Evolutionary conservation across 2,329 filamentous ascomycete species (phyloP).

Genomic region (Rachicladosporium sp.): DNA sequence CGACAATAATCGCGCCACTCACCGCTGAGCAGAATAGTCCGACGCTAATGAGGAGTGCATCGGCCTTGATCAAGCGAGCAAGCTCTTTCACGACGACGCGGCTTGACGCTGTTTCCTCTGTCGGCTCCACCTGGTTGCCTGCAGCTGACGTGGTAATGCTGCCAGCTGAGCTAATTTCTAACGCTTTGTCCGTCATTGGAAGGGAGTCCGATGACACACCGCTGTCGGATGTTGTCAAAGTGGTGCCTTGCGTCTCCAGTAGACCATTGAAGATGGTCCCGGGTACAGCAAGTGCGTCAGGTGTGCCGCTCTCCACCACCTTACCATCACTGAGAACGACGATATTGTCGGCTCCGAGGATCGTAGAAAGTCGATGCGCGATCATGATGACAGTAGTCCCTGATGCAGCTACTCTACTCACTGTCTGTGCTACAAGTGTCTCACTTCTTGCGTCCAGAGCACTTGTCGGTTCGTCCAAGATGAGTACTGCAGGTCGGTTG

Average conservation of each 20-base stretch:
- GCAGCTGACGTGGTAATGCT: slow-evolving; percentile 1
- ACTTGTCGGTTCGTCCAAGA: slow-evolving; percentile 36
- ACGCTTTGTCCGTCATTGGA: no score
- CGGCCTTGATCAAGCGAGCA: slow-evolving; percentile 18
- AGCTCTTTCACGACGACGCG: background rate
- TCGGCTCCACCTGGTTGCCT: slow-evolving; percentile 2
- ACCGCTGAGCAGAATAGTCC: slow-evolving; percentile 34
- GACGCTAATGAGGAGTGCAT: slow-evolving; percentile 27
- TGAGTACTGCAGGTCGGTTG: slow-evolving; percentile 31
- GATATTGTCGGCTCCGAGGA: slow-evolving; percentile 68
- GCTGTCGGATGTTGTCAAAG: no score
- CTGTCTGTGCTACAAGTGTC: slow-evolving; percentile 30
- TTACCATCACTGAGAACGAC: slow-evolving; percentile 60
- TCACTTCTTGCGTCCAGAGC: slow-evolving; percentile 35
- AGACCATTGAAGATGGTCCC: slow-evolving; percentile 17
- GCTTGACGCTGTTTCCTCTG: background rate
- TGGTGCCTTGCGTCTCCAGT: slow-evolving; percentile 12
- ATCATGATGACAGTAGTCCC: slow-evolving; percentile 57
- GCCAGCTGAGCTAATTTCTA: background rate
- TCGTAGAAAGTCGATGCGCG: slow-evolving; percentile 63
- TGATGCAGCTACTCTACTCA: slow-evolving; percentile 27
- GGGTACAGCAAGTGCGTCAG: slow-evolving; percentile 40
- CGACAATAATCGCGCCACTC: slow-evolving; percentile 42
- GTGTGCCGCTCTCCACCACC: slow-evolving; percentile 51
- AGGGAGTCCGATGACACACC: no score